Evolutionary conservation across 345 rosid genomes (phyloP).

Genomic region (Camelina hispida): DNA sequence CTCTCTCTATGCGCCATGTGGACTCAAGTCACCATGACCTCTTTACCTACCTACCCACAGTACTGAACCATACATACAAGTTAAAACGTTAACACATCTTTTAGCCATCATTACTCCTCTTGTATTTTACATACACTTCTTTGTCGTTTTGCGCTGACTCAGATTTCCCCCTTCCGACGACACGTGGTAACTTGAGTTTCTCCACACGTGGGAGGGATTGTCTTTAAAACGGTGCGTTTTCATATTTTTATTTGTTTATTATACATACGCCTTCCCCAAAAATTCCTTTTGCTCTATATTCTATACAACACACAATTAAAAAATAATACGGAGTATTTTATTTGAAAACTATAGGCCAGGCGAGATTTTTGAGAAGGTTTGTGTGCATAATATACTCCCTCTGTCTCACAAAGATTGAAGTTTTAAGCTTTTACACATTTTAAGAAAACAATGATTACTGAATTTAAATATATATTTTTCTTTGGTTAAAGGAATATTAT

Average conservation of each 20-base stretch:
- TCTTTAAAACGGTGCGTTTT: constrained; percentile 33
- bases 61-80: constrained; percentile 13
- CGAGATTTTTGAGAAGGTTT: constrained; percentile 20
- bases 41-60: not conserved
- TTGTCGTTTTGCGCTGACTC: constrained; percentile 43
- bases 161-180: not conserved
- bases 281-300: constrained; percentile 35
- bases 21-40: constrained; percentile 14
- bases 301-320: not conserved
- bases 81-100: not conserved
- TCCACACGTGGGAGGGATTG: constrained; percentile 19
- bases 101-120: constrained; percentile 18
- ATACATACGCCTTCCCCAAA: constrained; percentile 26
- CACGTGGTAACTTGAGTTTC: constrained; percentile 10
- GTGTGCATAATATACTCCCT: not conserved
- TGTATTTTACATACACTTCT: not conserved
- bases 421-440: too few relatives aligned
- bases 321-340: not conserved
- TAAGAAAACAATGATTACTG: too few relatives aligned
- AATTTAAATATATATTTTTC: too few relatives aligned
- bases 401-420: too few relatives aligned
- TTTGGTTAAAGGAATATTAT: too few relatives aligned
- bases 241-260: too few relatives aligned
- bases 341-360: not conserved
- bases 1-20: not conserved